Conservation (phyloP, 805 yeast genomes). For the Starmera pachycereana region DNA sequence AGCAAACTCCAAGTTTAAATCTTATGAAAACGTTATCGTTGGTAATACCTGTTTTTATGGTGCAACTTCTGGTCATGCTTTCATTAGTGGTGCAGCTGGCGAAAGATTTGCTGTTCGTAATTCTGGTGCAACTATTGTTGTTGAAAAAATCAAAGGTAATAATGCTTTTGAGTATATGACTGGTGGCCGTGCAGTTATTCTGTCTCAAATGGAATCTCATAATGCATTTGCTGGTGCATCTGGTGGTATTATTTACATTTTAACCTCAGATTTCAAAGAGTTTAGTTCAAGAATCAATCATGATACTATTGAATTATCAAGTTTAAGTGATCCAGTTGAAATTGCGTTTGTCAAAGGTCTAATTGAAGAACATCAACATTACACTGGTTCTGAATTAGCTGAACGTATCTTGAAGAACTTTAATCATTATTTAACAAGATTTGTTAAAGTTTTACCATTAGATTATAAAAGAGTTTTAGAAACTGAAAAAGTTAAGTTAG, state of each 20-base stretch:
- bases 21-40: slow-evolving; percentile 91
- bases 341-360: slow-evolving; percentile 89
- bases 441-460: slow-evolving; percentile 85
- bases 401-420: slow-evolving; percentile 74
- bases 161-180: slow-evolving; percentile 99
- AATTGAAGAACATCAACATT: slow-evolving; percentile 91
- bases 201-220: slow-evolving; percentile 86
- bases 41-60: slow-evolving; percentile 98
- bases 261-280: slow-evolving; percentile 85
- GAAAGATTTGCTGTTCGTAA: slow-evolving; percentile 97
- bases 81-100: slow-evolving; percentile 94
- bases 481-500: slow-evolving; percentile 57
- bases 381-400: slow-evolving; percentile 88
- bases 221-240: slow-evolving; percentile 93
- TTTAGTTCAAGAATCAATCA: slow-evolving; percentile 69
- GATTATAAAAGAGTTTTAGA: slow-evolving; percentile 89
- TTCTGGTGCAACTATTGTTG: slow-evolving; percentile 96
- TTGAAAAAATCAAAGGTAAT: slow-evolving; percentile 90
- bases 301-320: slow-evolving; percentile 72
- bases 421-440: slow-evolving; percentile 78
- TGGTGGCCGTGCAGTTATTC: slow-evolving; percentile 93
- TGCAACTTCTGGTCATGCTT: slow-evolving; percentile 92
- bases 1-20: slow-evolving; percentile 68
- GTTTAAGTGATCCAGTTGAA: slow-evolving; percentile 77
- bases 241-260: slow-evolving; percentile 97